These are phyloP conservation scores for Chaetomium globosum DNA, from an alignment of 2,329 filamentous ascomycete species.

Conservation along the genomic window DNA sequence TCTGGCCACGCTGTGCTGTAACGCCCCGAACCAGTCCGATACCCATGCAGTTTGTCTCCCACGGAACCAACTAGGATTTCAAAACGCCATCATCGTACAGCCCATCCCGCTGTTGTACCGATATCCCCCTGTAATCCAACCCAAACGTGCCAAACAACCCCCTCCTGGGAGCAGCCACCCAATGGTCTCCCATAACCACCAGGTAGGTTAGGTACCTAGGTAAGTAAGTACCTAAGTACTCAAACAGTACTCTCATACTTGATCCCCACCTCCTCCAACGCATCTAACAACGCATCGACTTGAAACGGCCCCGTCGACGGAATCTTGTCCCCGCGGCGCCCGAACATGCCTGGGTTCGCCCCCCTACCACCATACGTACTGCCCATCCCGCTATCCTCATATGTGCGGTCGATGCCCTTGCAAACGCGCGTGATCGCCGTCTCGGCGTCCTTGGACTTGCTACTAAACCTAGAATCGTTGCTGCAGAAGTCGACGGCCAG, in stretches of 20 bases:
- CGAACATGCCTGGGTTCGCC: background rate
- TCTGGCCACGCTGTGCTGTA: background rate
- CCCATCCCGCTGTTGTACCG: background rate
- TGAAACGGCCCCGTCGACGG: background rate
- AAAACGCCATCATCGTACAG: background rate
- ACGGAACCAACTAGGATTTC: background rate
- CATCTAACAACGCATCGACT: background rate
- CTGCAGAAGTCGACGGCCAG: background rate
- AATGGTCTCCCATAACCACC: background rate
- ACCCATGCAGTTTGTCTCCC: background rate
- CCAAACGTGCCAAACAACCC: background rate
- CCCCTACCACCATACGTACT: background rate
- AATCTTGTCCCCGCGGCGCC: background rate
- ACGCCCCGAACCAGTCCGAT: background rate
- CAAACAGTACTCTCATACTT: background rate
- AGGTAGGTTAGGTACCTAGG: too few species aligned
- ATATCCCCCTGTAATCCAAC: background rate
- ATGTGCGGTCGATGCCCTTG: background rate
- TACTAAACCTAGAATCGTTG: fast-evolving
- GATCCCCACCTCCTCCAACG: background rate
- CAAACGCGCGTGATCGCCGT: background rate
- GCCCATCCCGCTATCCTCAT: background rate
- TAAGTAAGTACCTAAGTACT: background rate
- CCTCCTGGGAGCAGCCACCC: background rate
- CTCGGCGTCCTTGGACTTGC: background rate